These are phyloP conservation scores for Draba incana DNA, from an alignment of 345 rosid species.

Conservation along the genomic window DNA sequence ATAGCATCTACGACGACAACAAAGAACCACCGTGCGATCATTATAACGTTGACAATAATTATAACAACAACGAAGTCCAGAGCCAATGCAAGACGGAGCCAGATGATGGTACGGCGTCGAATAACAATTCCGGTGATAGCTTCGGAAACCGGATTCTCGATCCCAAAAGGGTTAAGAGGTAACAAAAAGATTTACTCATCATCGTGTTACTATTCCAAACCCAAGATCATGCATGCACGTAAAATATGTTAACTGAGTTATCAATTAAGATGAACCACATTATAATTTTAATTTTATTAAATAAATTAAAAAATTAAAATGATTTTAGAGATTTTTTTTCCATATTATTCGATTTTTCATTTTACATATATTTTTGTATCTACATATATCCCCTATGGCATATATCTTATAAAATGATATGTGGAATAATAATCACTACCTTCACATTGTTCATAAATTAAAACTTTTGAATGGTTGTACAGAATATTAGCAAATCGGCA, in stretches of 20 bases:
- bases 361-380: too few relatives aligned
- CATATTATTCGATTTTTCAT: background rate
- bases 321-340: too few relatives aligned
- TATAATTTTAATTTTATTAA: background rate
- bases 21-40: slow-evolving; percentile 48
- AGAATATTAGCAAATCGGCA: slow-evolving; percentile 94
- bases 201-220: background rate
- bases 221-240: slow-evolving; percentile 45
- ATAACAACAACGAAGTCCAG: slow-evolving; percentile 48
- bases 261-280: background rate
- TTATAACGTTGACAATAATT: slow-evolving; percentile 30
- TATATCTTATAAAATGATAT: too few relatives aligned
- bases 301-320: too few relatives aligned
- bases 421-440: too few relatives aligned
- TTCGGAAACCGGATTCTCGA: slow-evolving; percentile 57
- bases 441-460: too few relatives aligned
- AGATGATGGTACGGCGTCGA: slow-evolving; percentile 37
- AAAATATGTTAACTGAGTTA: slow-evolving; percentile 11
- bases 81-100: slow-evolving; percentile 55
- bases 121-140: slow-evolving; percentile 36
- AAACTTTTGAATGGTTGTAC: slow-evolving; percentile 4
- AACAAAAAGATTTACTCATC: background rate
- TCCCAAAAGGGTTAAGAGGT: slow-evolving; percentile 94
- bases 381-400: too few relatives aligned
- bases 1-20: slow-evolving; percentile 60